Evolutionary conservation across 805 yeast genomes (phyloP).

Genomic region (Saccharomycopsis fibuligera): DNA sequence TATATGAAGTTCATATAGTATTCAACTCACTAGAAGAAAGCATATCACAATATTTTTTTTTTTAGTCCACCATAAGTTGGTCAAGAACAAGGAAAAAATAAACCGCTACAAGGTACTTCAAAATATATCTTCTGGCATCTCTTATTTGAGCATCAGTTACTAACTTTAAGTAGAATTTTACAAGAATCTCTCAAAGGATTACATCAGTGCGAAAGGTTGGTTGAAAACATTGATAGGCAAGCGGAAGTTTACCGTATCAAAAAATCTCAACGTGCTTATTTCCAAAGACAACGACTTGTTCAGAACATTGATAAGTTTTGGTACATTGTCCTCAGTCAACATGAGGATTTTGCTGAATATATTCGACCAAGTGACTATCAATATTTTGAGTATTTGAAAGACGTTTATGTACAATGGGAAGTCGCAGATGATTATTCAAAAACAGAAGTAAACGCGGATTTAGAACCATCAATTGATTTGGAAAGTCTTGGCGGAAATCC

Average conservation of each 20-base stretch:
- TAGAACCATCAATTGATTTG: too few relatives aligned
- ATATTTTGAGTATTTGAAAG: conserved; percentile 59
- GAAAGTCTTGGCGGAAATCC: conserved; percentile 31
- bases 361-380: conserved; percentile 71
- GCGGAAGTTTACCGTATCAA: conserved; percentile 42
- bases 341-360: conserved; percentile 79
- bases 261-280: conserved; percentile 52
- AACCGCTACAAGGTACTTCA: too few relatives aligned
- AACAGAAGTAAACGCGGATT: conserved; percentile 9
- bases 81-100: too few relatives aligned
- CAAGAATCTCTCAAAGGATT: conserved; percentile 3
- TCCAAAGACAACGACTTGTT: conserved; percentile 47
- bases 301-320: conserved; percentile 67
- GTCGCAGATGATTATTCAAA: conserved; percentile 29
- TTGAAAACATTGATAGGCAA: conserved; percentile 11
- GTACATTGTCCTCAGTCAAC: conserved; percentile 79
- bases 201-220: conserved; percentile 2
- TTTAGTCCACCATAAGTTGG: too few relatives aligned
- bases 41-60: too few relatives aligned
- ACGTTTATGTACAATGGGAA: conserved; percentile 54
- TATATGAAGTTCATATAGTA: too few relatives aligned
- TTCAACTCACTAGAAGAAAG: too few relatives aligned
- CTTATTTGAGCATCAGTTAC: too few relatives aligned
- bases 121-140: too few relatives aligned
- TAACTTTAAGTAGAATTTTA: not conserved